Conservation (phyloP, 805 yeast species). For the Yueomyces sinensis region DNA sequence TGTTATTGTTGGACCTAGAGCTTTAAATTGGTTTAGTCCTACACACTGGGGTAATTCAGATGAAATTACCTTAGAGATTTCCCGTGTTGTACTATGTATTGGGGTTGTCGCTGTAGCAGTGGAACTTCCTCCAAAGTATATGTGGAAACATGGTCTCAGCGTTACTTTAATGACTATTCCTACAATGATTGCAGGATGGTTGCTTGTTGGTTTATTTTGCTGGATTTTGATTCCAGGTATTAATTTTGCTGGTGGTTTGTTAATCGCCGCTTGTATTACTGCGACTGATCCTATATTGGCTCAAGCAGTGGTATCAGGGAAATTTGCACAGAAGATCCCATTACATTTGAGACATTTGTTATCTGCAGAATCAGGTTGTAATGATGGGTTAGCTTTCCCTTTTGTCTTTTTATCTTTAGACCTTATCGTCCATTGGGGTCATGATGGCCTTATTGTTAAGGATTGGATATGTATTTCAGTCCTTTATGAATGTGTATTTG, state of each 20-base stretch:
- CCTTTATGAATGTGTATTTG: slow-evolving; percentile 71
- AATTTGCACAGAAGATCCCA: slow-evolving; percentile 80
- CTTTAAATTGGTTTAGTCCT: slow-evolving; percentile 73
- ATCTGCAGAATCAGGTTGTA: slow-evolving; percentile 76
- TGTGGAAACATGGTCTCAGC: slow-evolving; percentile 71
- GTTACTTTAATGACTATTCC: slow-evolving; percentile 65
- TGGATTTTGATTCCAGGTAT: slow-evolving; percentile 66
- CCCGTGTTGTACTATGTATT: slow-evolving; percentile 72
- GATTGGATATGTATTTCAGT: slow-evolving; percentile 70
- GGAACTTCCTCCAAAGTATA: slow-evolving; percentile 78
- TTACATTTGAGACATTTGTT: slow-evolving; percentile 78
- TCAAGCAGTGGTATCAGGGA: slow-evolving; percentile 92
- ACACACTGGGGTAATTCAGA: slow-evolving; percentile 76
- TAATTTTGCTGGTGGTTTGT: slow-evolving; percentile 54
- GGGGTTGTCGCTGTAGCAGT: slow-evolving; percentile 92
- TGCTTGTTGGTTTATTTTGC: slow-evolving; percentile 62
- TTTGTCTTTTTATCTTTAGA: slow-evolving; percentile 63
- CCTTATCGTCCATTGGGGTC: slow-evolving; percentile 47
- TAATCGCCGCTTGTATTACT: slow-evolving; percentile 77
- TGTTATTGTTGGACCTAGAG: slow-evolving; percentile 76
- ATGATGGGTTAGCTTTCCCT: slow-evolving; percentile 94
- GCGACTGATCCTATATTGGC: slow-evolving; percentile 94
- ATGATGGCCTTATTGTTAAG: slow-evolving; percentile 54
- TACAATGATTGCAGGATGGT: slow-evolving; percentile 85
- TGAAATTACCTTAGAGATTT: slow-evolving; percentile 64